Evolutionary conservation across 352 stramenopile species (phyloP), one percentile per base, ranked within the genome.

Genomic region (Globisporangium middletonii): DNA sequence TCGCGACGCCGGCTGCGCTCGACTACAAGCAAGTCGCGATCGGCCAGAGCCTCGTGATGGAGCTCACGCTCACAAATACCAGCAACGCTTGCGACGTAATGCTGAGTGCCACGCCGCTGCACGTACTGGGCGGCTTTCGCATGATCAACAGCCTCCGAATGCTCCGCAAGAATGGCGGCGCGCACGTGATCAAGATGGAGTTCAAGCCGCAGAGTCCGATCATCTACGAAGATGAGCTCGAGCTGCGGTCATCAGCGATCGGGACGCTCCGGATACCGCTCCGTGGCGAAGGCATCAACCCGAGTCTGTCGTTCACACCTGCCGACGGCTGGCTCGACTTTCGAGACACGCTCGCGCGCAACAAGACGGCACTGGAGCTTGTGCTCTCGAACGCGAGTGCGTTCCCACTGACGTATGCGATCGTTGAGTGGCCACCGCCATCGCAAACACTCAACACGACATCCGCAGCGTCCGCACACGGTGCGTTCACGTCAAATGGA

Each of bases 21-120:
- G 67, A 83, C 37, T 97, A 96, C 63, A 87, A 83, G 9, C 87
- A 96, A 52, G 80, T 97, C 6, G 86, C 89, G 23, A 89, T 97
- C 15, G 88, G 87, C 1, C 81, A 90, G 52, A 68, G 65, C 6
- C 66, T 82, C 11, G 50, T 80, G 0, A 66, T 77, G 5, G 72
- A 88, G 19, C 52, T 97, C n/a, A 65, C 56, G 19, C 55, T 97
- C 8, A 75, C 73, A 3, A 94, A 88, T 67, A 44, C 72, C 30
- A 73, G 64, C 52, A 33, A 53, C 0, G 11, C 18, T 5, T 47
- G 46, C 1, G 73, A 76, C 18, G 52, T 92, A 0, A 33, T 60
- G 12, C 35, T 97, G 5, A 60, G 61, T 8, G 71, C 72, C 61
- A 63, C 77, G 19, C 70, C 84, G 0, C 72, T 97, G 5, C 93